Evolutionary conservation across 2,329 filamentous ascomycete genomes (phyloP), one percentile per base, ranked within the genome.

Genomic region (Ophiostoma perfectum): DNA sequence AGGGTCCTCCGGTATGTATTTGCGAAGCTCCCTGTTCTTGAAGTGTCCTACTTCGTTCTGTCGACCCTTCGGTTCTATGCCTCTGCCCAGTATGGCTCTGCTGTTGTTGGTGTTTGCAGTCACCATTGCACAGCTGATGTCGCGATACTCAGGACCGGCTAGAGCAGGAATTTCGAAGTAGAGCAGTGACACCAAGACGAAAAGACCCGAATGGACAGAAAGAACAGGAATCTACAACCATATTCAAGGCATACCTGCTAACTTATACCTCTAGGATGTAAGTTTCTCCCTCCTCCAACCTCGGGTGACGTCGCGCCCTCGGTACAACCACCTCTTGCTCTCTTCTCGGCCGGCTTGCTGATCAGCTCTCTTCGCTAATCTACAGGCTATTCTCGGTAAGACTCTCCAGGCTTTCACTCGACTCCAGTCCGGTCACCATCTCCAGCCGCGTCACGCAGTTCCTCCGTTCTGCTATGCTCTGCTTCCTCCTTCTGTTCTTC

Each of bases 1-100:
- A 97, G 82, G 94, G 94, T 72, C 94, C 94, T 86, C 93, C 94
- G 78, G 93, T 95, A 87, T 81, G 90, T 86, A 9, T 14, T 14
- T 27, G 27, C 27, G 2, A 27, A 27, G 27, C 27, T 27, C 27
- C 14, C 42, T 45, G 7, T 45, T 12, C 9, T 45, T 45, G 42
- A 11, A 3, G 8, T 44, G 42, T 7, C 41, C 36, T 63, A 6
- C 5, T 38, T 42, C 18, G 16, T 63, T 41, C 60, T 36, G 4
- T 12, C 4, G 9, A n/a, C 38, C 5, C 0, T 4, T 55, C 7
- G n/a, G 4, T 27, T 27, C 49, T 55, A 9, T 55, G 9, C 3
- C 8, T 27, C 11, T 4, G n/a, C 18, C 7, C 12, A 3, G 27
- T 27, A 27, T 27, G 27, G 7, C 8, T 55, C 18, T 36, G 49